These are phyloP conservation scores for Pythium coloratum DNA, from an alignment of 352 stramenopile species.

Conservation along the genomic window DNA sequence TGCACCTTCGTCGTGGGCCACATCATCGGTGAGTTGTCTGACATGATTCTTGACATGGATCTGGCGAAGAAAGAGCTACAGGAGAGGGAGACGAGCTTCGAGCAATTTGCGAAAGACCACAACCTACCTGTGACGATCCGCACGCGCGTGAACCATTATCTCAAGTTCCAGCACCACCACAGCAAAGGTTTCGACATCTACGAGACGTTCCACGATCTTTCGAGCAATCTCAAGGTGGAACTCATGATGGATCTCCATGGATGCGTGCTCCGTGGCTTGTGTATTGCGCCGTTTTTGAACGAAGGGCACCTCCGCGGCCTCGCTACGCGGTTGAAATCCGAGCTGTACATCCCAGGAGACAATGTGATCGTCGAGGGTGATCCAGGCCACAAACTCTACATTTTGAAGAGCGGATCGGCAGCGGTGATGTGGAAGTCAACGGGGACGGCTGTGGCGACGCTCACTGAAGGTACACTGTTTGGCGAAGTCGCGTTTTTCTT, in stretches of 20 bases:
- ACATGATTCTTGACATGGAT: slow-evolving; percentile 77
- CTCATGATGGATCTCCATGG: slow-evolving; percentile 79
- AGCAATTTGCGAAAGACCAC: slow-evolving; percentile 71
- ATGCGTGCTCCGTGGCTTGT: slow-evolving; percentile 44
- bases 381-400: slow-evolving; percentile 65
- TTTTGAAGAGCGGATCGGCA: slow-evolving; percentile 62
- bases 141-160: slow-evolving; percentile 61
- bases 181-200: slow-evolving; percentile 72
- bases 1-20: slow-evolving; percentile 80
- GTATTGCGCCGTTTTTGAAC: slow-evolving; percentile 56
- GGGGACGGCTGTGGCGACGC: slow-evolving; percentile 57
- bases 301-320: slow-evolving; percentile 55
- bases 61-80: slow-evolving; percentile 74
- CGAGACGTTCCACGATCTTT: slow-evolving; percentile 70
- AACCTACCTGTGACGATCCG: slow-evolving; percentile 53
- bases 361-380: slow-evolving; percentile 71
- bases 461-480: slow-evolving; percentile 61
- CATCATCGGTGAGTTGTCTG: slow-evolving; percentile 74
- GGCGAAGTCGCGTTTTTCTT: slow-evolving; percentile 79
- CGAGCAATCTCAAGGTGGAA: slow-evolving; percentile 60
- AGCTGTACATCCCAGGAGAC: slow-evolving; percentile 75
- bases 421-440: slow-evolving; percentile 73
- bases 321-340: slow-evolving; percentile 57
- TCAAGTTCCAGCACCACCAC: slow-evolving; percentile 72
- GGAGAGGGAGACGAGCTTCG: slow-evolving; percentile 61